Base-by-base conservation (phyloP, 495 filamentous ascomycete genomes). In the Aspergillus biplanus region DNA sequence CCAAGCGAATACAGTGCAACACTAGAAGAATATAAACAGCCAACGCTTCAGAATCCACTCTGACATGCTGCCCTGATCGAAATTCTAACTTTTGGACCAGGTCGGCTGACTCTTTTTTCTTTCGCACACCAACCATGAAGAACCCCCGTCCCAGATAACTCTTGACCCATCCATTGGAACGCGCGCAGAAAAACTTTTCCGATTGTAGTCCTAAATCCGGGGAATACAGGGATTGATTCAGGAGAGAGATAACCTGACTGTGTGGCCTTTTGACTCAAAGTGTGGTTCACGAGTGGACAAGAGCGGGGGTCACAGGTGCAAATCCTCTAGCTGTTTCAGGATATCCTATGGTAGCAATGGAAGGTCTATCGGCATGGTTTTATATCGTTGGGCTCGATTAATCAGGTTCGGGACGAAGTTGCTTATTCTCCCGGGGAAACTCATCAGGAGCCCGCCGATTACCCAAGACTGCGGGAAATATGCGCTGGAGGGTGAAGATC, bases 261-360 rank as follows among this genome's bases (percentile, higher is more conserved):
- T 44, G 39, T 11, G 8, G 8, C 39, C 21, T 27, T 27, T 27
- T 5, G 39, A 44, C 4, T 4, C n/a, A 8, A 39, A 39, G 37
- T 7, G 37, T 13, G 37, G 13, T 39, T 39, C 46, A 11, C 1
- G 46, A 49, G 46, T 7, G 2, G 13, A 49, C n/a, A 16, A 16
- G 46, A 13, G 46, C 46, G 46, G 46, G 46, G 46, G 46, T 49
- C 18, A 16, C 46, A 49, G 46, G 6, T n/a, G 46, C n/a, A 16
- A 49, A 49, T 49, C 13, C 13, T 49, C 46, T 49, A 49, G 46
- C 46, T 49, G 46, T 49, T 49, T 49, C 46, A 49, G 46, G 46
- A 49, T 49, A 49, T 49, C 37, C 21, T 27, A 13, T 39, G 37
- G 13, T 39, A 39, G 7, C 37, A 7, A 39, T 13, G 37, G 37